Evolutionary conservation across 208 protist genomes (phyloP).

Genomic region (Entamoeba nuttalli): DNA sequence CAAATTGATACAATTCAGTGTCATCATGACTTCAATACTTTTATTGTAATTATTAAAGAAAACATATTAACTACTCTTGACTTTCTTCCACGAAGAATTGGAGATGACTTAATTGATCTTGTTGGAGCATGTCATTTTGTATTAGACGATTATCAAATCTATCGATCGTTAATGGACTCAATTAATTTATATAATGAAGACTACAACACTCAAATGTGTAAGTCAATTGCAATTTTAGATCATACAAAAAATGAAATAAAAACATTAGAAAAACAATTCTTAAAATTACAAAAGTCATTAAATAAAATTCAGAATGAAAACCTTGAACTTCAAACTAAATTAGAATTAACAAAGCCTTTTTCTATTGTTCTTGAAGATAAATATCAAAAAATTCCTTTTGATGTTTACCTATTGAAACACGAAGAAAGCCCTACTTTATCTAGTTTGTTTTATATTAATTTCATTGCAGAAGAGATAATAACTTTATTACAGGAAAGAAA

Average conservation of each 20-base stretch:
- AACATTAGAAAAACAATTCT: neutral
- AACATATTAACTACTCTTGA: neutral
- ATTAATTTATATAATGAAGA: neutral
- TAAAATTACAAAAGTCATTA: neutral
- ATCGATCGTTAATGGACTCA: neutral
- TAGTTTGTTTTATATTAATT: too few species aligned
- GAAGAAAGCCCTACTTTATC: neutral
- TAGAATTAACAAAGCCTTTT: neutral
- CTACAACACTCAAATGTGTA: neutral
- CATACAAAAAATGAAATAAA: neutral
- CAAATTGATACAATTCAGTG: neutral
- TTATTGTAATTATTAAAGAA: neutral
- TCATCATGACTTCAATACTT: neutral
- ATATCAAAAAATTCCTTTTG: neutral
- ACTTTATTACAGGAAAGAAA: too few species aligned
- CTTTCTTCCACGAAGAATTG: neutral
- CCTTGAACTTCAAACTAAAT: neutral
- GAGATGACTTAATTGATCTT: neutral
- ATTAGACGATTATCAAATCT: neutral
- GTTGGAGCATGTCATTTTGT: neutral
- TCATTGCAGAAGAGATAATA: too few species aligned
- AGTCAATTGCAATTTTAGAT: neutral
- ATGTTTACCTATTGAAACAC: neutral
- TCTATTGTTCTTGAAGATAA: neutral
- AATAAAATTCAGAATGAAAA: neutral